Evolutionary conservation across 2,329 filamentous ascomycete species (phyloP), one percentile per base, ranked within the genome.

Genomic region (Immersiporthe knoxdaviesiana): DNA sequence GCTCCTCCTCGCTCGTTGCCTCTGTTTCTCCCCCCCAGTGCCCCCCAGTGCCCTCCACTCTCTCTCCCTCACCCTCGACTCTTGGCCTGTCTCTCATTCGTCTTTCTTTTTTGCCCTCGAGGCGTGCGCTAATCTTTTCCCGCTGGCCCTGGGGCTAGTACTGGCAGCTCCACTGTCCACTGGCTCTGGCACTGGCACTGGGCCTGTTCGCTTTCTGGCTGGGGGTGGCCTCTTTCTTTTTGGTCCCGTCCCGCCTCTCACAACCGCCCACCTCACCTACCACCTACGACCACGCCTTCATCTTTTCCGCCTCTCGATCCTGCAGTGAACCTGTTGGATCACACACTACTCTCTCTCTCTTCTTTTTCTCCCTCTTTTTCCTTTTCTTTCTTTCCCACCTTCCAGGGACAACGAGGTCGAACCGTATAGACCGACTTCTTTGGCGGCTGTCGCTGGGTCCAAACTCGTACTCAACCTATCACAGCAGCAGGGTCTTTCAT

Each of bases 161-260:
- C 50, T 24, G 24, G 35, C 35, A n/a, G n/a, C n/a, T n/a, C n/a
- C n/a, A n/a, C n/a, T n/a, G n/a, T 52, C 47, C 47, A 52, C 50
- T 52, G 50, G n/a, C 50, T 27, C 50, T 54, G 50, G 50, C 24
- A 54, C 16, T 54, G 14, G 52, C 37, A 21, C 41, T 52, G 62
- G 39, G 37, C 37, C 11, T 39, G 37, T 39, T 39, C 37, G 11
- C 37, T 12, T 39, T 7, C 6, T 4, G 5, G 37, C 7, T 2
- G 37, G 37, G 37, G 37, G 37, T 4, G n/a, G 56, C 6, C 32
- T 56, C 47, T 24, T 54, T 21, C 8, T 21, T 35, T 54, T 39
- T 27, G 27, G 54, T 44, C 12, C 54, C 56, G 64, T 66, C 64
- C 61, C 27, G 54, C 61, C 64, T 66, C 52, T 66, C 54, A n/a